Evolutionary conservation across 768 basidiomycete species (phyloP), one percentile per base, ranked within the genome.

Genomic region (Lactarius sp.): DNA sequence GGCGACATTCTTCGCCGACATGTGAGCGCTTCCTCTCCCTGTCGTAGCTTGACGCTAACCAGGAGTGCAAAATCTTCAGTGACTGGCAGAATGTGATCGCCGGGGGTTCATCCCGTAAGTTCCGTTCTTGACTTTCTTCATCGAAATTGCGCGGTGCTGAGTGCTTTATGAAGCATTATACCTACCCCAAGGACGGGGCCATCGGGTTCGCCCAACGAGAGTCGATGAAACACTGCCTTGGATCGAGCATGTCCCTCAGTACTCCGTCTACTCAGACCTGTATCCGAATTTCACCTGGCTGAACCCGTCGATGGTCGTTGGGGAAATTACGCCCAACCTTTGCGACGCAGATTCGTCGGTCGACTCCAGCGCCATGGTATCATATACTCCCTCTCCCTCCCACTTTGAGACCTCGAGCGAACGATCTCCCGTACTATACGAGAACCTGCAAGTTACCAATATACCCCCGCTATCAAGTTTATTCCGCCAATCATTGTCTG

Each of bases 221-320:
- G 22, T 31, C 20, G 37, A 22, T 34, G 37, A 52, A 44, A 9
- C 4, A 27, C 34, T 41, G 13, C 46, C 42, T n/a, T n/a, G 16
- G 20, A 39, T 54, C 22, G 36, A 3, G 20, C 42, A 62, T n/a
- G 18, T 6, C 14, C 2, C 41, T 6, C 47, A 33, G 5, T 6
- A 12, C 53, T 10, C 58, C 9, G 27, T 55, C 31, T 33, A 44
- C 4, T 18, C 46, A 4, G 59, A 64, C 9, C 41, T 41, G 4
- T 56, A 37, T 56, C 49, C 63, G 2, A 44, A n/a, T n/a, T 64
- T 60, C 33, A 56, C 59, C 18, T 64, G 63, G 63, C 31, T 56
- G 7, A 56, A 12, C 41, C 59, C 47, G 14, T 51, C 54, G 22
- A 56, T 60, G 63, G 20, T 49, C 49, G 49, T 52, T 53, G 53